Evolutionary conservation across 2,329 filamentous ascomycete genomes (phyloP).

Genomic region (Mycocentrospora acerina): DNA sequence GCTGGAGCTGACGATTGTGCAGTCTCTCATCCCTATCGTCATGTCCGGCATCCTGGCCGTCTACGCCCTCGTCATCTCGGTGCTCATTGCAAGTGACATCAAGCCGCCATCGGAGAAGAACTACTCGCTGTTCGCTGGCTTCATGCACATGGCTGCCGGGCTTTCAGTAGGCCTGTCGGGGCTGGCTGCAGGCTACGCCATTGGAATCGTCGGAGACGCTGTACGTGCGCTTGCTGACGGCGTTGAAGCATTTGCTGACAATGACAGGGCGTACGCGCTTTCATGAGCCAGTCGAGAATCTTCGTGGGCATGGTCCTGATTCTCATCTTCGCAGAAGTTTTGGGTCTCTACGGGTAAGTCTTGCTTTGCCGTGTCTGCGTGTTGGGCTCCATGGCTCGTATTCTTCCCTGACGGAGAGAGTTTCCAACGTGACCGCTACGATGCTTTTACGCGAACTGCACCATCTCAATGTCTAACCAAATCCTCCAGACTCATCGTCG

Average conservation of each 20-base stretch:
- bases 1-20: conserved; percentile 22
- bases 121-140: conserved; percentile 88
- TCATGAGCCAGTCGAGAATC: conserved; percentile 93
- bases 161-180: conserved; percentile 66
- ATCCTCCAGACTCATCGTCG: conserved; percentile 75
- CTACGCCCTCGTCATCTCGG: conserved; percentile 94
- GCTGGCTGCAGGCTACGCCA: conserved; percentile 59
- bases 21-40: conserved; percentile 85
- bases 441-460: neutral
- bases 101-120: conserved; percentile 65
- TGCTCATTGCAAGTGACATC: conserved; percentile 91
- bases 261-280: conserved; percentile 74
- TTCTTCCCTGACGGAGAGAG: no score
- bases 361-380: neutral
- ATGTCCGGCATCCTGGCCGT: conserved; percentile 99
- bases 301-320: conserved; percentile 99
- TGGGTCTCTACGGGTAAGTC: conserved; percentile 90
- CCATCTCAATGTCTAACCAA: conserved; percentile 9
- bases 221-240: conserved; percentile 48
- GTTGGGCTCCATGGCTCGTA: no score
- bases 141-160: conserved; percentile 90
- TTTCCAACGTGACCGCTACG: no score
- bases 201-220: conserved; percentile 91
- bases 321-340: conserved; percentile 95
- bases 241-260: conserved; percentile 14